A percentile compares a stretch with the other conserved stretches of the same genome.
Conservation (phyloP, 768 basidiomycete genomes). For the Pleurotus tuber-regium region DNA sequence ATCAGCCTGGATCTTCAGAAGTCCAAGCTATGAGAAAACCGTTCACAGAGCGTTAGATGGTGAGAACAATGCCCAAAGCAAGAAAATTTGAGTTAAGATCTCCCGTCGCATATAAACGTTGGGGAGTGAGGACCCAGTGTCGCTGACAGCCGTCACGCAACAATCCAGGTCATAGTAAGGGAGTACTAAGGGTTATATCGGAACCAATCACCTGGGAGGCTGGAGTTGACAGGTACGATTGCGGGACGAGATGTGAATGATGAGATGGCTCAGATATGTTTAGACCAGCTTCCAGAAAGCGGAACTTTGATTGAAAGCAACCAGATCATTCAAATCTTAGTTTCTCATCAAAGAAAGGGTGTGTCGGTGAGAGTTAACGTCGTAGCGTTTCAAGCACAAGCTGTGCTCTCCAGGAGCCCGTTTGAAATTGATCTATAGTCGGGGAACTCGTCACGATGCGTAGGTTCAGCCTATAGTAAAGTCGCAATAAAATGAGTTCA, state of each 20-base stretch:
- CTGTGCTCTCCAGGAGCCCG: background rate
- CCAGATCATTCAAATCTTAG: conserved; percentile 10
- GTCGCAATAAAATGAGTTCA: too few species aligned
- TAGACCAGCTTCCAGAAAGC: background rate
- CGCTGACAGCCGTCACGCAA: conserved; percentile 6
- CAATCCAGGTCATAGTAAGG: too few species aligned
- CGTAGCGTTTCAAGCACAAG: conserved; percentile 5
- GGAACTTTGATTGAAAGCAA: conserved; percentile 1
- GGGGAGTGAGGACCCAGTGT: background rate
- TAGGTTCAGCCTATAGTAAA: too few species aligned
- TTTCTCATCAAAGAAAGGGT: conserved; percentile 4
- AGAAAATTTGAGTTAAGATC: background rate
- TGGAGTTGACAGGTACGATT: conserved; percentile 4
- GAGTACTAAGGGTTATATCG: conserved; percentile 4
- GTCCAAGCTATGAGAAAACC: background rate
- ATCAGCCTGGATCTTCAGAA: background rate
- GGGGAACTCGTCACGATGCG: too few species aligned
- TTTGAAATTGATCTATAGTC: too few species aligned
- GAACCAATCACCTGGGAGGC: conserved; percentile 8
- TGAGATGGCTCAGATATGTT: background rate
- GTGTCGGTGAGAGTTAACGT: background rate
- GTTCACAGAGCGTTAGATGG: background rate
- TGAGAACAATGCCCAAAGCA: conserved; percentile 1
- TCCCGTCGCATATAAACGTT: background rate
- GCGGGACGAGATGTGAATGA: conserved; percentile 6